Evolutionary conservation across 2,329 filamentous ascomycete genomes (phyloP), one percentile per base, ranked within the genome.

Genomic region (Calcarisporium arbuscula): DNA sequence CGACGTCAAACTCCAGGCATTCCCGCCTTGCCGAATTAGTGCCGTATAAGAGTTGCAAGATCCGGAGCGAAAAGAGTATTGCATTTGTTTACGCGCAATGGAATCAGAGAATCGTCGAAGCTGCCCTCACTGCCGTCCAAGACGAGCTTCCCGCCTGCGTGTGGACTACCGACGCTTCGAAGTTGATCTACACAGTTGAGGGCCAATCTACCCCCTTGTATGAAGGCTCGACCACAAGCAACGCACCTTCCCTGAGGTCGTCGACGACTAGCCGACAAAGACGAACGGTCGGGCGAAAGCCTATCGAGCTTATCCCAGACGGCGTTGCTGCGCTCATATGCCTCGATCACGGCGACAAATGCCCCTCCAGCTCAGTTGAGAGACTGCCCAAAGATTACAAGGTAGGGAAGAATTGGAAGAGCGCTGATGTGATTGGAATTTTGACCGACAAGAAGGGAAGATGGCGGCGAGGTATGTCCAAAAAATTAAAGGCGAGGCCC

Each of bases 311-410:
- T 25, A 8, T 9, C n/a, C 22, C 22, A 8, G 22, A 25, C n/a
- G 22, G 9, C n/a, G 22, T 8, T 25, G n/a, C 22, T n/a, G n/a
- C 22, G 22, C 22, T 25, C n/a, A n/a, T n/a, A n/a, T 25, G 22
- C n/a, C 22, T 8, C 22, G n/a, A 16, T 8, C 30, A 32, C 19
- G 30, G 30, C 6, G 14, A 14, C 19, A 15, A 11, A 14, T 32
- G 30, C 15, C 30, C 30, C 14, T 17, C 30, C 8, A 21, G 30
- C 30, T 8, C 22, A 16, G 18, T 32, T 11, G 30, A 32, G 15
- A 17, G 30, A 21, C 30, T 32, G 5, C 30, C 30, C 6, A 32
- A 32, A 21, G 30, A 32, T 14, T 32, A 32, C 30, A 32, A 32
- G 17, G 7, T 19, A 6, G 19, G 14, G 9, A 9, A 8, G 22